These are phyloP conservation scores for Trichosporon asahii DNA, from an alignment of 1,284 basidiomycete species.

Conservation along the genomic window DNA sequence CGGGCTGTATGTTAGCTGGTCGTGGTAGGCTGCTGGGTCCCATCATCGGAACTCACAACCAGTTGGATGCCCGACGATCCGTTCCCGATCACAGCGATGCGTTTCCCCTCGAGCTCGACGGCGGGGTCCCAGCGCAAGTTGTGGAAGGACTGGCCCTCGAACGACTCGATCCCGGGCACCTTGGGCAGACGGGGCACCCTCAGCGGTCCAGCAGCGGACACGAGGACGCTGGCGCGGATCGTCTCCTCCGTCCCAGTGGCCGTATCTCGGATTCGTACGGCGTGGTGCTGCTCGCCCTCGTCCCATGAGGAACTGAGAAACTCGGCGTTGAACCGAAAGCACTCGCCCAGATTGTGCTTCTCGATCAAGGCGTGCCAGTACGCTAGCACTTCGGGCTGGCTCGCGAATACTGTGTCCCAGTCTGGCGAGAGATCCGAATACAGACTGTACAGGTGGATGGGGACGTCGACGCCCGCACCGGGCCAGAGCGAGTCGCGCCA, in stretches of 20 bases:
- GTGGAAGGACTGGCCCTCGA: slow-evolving; percentile 45
- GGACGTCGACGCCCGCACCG: slow-evolving; percentile 32
- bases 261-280: slow-evolving; percentile 18
- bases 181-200: slow-evolving; percentile 37
- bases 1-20: slow-evolving; percentile 11
- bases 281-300: slow-evolving; percentile 23
- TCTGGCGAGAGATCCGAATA: slow-evolving; percentile 27
- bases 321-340: slow-evolving; percentile 26
- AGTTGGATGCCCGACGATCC: slow-evolving; percentile 18
- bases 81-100: slow-evolving; percentile 14
- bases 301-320: slow-evolving; percentile 30
- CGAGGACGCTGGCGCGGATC: slow-evolving; percentile 29
- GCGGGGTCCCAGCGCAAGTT: slow-evolving; percentile 41
- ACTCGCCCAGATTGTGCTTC: slow-evolving; percentile 18
- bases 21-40: too few species aligned
- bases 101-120: slow-evolving; percentile 10
- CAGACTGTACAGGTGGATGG: slow-evolving; percentile 35
- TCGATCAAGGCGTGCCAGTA: slow-evolving; percentile 31
- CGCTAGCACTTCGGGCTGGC: slow-evolving; percentile 25
- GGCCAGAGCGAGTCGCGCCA: slow-evolving; percentile 37
- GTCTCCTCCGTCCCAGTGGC: background rate
- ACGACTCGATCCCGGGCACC: slow-evolving; percentile 38
- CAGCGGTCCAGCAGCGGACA: slow-evolving; percentile 35
- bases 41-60: slow-evolving; percentile 13
- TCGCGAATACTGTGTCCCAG: slow-evolving; percentile 20